These are phyloP conservation scores for Grosmannia clavigera DNA, from an alignment of 2,329 filamentous ascomycete species.

Conservation along the genomic window DNA sequence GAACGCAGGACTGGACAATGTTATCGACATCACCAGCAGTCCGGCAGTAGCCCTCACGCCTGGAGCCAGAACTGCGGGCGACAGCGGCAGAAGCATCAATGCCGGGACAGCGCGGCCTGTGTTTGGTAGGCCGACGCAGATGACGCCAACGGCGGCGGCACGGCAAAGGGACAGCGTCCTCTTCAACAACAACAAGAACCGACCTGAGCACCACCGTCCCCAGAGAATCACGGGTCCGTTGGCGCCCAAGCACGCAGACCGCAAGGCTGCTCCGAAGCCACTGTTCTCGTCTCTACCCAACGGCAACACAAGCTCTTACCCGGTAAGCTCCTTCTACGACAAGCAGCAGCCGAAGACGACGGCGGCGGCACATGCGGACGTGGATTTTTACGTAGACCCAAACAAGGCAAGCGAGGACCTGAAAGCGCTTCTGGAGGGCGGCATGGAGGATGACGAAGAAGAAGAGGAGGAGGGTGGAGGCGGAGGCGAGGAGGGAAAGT, in stretches of 20 bases:
- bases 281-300: conserved; percentile 26
- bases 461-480: conserved; percentile 19
- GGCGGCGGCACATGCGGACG: conserved; percentile 4
- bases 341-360: not conserved
- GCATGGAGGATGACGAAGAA: conserved; percentile 57
- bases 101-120: conserved; percentile 13
- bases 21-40: conserved; percentile 20
- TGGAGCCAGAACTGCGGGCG: not conserved
- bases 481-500: conserved; percentile 11
- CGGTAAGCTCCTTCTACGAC: conserved; percentile 14
- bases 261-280: conserved; percentile 31
- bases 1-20: conserved; percentile 19
- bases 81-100: not conserved
- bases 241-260: conserved; percentile 33
- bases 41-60: conserved; percentile 7
- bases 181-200: conserved; percentile 37
- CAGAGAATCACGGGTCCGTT: conserved; percentile 34
- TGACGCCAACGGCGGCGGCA: conserved; percentile 30
- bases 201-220: conserved; percentile 45
- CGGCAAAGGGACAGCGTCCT: conserved; percentile 42
- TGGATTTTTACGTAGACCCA: conserved; percentile 51
- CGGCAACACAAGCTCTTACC: conserved; percentile 8
- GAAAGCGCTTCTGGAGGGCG: conserved; percentile 71
- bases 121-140: conserved; percentile 20
- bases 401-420: conserved; percentile 62